Conservation (phyloP, 371 early-diverging fungal species). For the Encephalitozoon intestinalis region DNA sequence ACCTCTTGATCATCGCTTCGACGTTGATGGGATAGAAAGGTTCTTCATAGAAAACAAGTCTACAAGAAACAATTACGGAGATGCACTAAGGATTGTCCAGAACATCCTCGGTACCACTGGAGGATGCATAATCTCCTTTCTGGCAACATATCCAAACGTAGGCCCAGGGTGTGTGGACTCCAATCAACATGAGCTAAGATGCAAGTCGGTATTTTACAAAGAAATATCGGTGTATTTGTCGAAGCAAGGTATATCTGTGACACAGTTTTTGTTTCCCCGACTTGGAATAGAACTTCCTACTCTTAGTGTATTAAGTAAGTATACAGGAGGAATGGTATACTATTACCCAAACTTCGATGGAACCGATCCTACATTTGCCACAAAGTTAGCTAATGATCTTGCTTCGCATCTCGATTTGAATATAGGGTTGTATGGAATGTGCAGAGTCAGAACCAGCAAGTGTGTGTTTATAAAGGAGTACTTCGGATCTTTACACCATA, state of each 20-base stretch:
- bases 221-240: conserved; percentile 79
- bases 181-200: not conserved
- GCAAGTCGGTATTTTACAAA: conserved; percentile 70
- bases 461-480: conserved; percentile 61
- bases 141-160: conserved; percentile 47
- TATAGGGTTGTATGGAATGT: conserved; percentile 82
- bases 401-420: conserved; percentile 70
- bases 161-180: conserved; percentile 28
- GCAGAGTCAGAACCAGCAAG: conserved; percentile 80
- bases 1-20: conserved; percentile 18
- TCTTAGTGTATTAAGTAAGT: conserved; percentile 66
- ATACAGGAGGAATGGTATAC: conserved; percentile 82
- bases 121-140: conserved; percentile 45
- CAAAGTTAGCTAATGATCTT: conserved; percentile 78
- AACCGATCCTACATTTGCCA: conserved; percentile 70
- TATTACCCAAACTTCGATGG: conserved; percentile 88
- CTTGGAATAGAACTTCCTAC: conserved; percentile 83
- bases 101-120: conserved; percentile 29
- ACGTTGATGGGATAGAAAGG: conserved; percentile 11
- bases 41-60: conserved; percentile 26
- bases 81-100: conserved; percentile 32
- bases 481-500: conserved; percentile 68
- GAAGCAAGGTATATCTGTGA: conserved; percentile 76
- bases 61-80: conserved; percentile 47
- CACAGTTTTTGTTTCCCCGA: conserved; percentile 76